Evolutionary conservation across 306 rosid species (phyloP).

Genomic region (Quercus rubra): DNA sequence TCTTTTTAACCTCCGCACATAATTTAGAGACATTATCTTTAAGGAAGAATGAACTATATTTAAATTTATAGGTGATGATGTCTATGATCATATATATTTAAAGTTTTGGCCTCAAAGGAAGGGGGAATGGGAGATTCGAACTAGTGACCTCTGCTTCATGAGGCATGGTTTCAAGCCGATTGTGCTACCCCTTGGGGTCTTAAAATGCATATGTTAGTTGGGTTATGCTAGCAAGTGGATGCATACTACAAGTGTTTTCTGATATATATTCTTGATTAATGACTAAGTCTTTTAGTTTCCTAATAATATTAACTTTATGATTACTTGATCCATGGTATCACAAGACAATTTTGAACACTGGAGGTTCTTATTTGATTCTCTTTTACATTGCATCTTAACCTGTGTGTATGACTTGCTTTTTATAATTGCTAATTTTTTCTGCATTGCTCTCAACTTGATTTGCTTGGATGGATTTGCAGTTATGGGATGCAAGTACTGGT

Average conservation of each 20-base stretch:
- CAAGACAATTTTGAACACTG: not conserved
- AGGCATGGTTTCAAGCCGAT: no score
- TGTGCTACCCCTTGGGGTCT: no score
- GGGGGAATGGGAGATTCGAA: not conserved
- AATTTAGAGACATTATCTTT: not conserved
- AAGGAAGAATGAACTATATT: not conserved
- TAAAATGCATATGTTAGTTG: not conserved
- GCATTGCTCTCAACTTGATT: conserved; percentile 20
- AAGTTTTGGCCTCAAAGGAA: no score
- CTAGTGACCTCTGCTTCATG: no score
- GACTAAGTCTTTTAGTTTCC: not conserved
- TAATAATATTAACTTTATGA: not conserved
- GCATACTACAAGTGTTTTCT: not conserved
- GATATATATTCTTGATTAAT: not conserved
- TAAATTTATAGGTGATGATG: not conserved
- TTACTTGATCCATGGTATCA: not conserved
- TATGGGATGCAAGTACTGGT: conserved; percentile 95
- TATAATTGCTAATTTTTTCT: conserved; percentile 1
- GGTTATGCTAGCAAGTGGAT: not conserved
- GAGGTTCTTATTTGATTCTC: not conserved
- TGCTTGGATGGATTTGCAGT: conserved; percentile 50
- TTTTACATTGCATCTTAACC: not conserved
- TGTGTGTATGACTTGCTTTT: not conserved
- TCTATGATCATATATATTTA: not conserved
- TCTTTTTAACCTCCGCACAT: not conserved